Evolutionary conservation across 106 monocot species (phyloP), one percentile per base, ranked within the genome.

Genomic region (Apostasia ramifera): DNA sequence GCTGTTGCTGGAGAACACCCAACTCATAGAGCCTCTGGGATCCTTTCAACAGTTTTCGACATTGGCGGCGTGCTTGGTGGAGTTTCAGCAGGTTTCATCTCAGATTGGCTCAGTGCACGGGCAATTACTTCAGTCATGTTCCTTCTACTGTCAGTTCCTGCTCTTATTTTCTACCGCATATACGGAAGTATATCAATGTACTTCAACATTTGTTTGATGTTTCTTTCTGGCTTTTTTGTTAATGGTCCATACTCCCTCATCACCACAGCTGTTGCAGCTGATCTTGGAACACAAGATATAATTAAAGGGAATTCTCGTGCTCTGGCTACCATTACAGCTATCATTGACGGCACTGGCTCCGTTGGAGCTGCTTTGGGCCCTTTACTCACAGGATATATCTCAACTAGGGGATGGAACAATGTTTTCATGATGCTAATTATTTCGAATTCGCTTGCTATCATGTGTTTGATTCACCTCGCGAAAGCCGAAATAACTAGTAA

Each of bases 291-390:
- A 44, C 89, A 89, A 77, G 83, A 86, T 5, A 13, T 50, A 41
- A 73, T 86, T 59, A 83, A 74, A 67, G 89, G 82, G 6, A 89
- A 81, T 71, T 83, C 92, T 40, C 73, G 89, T 56, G 92, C 92
- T 73, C 77, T 97, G 53, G 97, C 97, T 48, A 97, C 97, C 14
- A 89, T 97, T 8, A 83, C 92, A 10, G 92, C 97, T 60, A 97
- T 97, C 69, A 92, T 97, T 40, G 97, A 97, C 69, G 97, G 87
- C 8, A 97, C 97, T 12, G 97, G 97, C 13, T 97, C 97, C 70
- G 77, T 92, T 46, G 92, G 97, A 37, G 92, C 92, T 49, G 89
- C 97, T 63, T 55, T 92, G 66, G 97, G 92, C 26, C 92, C 97
- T 50, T 57, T 92, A 57, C 86, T 97, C 8, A 92, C 92, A 43